Evolutionary conservation across 176 grass and related monocot genomes (phyloP).

Genomic region (Lolium multiflorum): DNA sequence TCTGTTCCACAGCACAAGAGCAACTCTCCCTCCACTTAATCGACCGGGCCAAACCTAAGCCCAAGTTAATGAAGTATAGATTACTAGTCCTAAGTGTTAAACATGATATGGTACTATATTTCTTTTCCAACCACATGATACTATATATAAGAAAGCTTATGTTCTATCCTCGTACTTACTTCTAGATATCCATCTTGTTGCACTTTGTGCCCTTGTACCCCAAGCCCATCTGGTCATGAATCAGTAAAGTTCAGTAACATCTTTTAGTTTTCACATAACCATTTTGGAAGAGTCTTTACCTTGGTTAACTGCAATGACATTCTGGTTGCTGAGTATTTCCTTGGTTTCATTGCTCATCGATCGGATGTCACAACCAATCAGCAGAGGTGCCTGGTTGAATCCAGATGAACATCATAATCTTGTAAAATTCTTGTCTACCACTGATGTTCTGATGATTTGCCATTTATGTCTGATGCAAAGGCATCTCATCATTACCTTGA

Average conservation of each 20-base stretch:
- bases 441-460: neutral
- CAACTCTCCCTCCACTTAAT: conserved; percentile 48
- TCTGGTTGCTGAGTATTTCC: conserved; percentile 63
- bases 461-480: conserved; percentile 6
- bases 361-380: conserved; percentile 69
- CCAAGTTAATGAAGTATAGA: conserved; percentile 6
- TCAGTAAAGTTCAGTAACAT: conserved; percentile 10
- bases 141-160: neutral
- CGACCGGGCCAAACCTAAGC: conserved; percentile 61
- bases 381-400: conserved; percentile 64
- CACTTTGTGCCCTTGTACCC: conserved; percentile 59
- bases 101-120: neutral
- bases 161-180: conserved; percentile 29
- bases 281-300: conserved; percentile 35
- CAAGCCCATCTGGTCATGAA: conserved; percentile 50
- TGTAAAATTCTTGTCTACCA: neutral
- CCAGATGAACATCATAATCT: conserved; percentile 5
- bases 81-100: neutral
- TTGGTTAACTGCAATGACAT: conserved; percentile 88
- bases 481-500: conserved; percentile 46
- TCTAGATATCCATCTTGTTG: conserved; percentile 42
- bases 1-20: conserved; percentile 61
- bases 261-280: neutral
- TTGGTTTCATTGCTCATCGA: conserved; percentile 54
- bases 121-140: conserved; percentile 7